These are phyloP conservation scores for Evernia prunastri DNA, from an alignment of 495 filamentous ascomycete species.

Conservation along the genomic window DNA sequence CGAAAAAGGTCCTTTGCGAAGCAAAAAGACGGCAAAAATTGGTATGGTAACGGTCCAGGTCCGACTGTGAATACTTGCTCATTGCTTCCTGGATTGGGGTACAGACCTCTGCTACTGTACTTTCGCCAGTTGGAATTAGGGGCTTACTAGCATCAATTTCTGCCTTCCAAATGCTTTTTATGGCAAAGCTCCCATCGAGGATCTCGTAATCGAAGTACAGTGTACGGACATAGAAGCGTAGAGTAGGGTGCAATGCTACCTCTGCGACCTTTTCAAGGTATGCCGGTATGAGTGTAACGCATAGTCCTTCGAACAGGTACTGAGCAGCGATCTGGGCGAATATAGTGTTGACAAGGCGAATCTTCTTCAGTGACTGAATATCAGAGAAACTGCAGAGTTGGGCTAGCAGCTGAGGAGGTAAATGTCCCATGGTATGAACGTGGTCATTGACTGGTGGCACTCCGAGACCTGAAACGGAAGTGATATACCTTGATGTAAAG, in stretches of 20 bases:
- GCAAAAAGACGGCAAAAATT: too few species aligned
- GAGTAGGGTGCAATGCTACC: neutral
- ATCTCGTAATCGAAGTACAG: neutral
- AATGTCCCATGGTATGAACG: neutral
- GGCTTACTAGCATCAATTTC: too few species aligned
- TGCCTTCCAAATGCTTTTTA: neutral
- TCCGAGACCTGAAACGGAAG: neutral
- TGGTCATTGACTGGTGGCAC: neutral
- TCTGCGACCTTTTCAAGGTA: neutral
- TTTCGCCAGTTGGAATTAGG: too few species aligned
- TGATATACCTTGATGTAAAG: neutral
- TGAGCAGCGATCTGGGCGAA: neutral
- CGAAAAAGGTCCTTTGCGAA: too few species aligned
- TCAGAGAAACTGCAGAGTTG: neutral
- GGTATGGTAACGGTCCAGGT: too few species aligned
- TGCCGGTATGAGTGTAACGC: too few species aligned
- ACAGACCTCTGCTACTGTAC: too few species aligned
- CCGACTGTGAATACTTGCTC: too few species aligned
- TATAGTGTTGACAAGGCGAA: neutral
- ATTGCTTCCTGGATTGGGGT: too few species aligned
- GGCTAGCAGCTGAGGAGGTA: neutral
- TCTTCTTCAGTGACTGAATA: neutral
- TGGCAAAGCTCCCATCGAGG: neutral
- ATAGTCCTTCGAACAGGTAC: neutral
- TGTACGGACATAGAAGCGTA: constrained; percentile 3